These are phyloP conservation scores for Coemansia asiatica DNA, from an alignment of 192 early-diverging fungal genomes.

Conservation along the genomic window DNA sequence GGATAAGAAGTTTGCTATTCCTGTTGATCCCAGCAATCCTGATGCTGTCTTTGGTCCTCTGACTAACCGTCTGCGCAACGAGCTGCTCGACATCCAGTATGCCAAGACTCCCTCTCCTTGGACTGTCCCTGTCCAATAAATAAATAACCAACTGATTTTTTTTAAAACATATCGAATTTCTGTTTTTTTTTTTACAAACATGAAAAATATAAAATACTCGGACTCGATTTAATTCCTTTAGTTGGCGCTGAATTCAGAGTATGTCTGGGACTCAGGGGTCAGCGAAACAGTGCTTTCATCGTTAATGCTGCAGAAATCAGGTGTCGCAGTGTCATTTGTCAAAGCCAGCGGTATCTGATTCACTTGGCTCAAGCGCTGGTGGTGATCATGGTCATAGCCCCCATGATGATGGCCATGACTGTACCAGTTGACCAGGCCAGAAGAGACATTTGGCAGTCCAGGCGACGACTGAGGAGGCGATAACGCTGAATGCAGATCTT, in stretches of 20 bases:
- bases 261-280: not conserved
- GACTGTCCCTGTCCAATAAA: slow-evolving; percentile 29
- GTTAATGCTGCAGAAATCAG: not conserved
- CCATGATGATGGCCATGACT: not conserved
- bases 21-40: slow-evolving; percentile 87
- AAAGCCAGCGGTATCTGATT: not conserved
- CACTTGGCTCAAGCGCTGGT: not conserved
- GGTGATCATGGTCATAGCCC: not conserved
- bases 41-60: slow-evolving; percentile 81
- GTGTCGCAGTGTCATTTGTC: not conserved
- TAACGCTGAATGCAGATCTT: not conserved
- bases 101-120: slow-evolving; percentile 63
- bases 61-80: slow-evolving; percentile 77
- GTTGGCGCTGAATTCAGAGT: not conserved
- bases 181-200: not conserved
- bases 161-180: no score
- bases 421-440: not conserved
- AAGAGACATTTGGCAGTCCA: not conserved
- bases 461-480: not conserved
- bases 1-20: slow-evolving; percentile 71
- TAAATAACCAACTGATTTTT: not conserved
- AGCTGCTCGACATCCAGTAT: slow-evolving; percentile 94
- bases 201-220: not conserved
- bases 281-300: slow-evolving; percentile 1
- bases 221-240: not conserved